Percentiles rank a stretch among this genome's conserved stretches.
Evolutionary conservation across 2,329 filamentous ascomycete genomes (phyloP).

Genomic region (Didymosphaeria variabile): DNA sequence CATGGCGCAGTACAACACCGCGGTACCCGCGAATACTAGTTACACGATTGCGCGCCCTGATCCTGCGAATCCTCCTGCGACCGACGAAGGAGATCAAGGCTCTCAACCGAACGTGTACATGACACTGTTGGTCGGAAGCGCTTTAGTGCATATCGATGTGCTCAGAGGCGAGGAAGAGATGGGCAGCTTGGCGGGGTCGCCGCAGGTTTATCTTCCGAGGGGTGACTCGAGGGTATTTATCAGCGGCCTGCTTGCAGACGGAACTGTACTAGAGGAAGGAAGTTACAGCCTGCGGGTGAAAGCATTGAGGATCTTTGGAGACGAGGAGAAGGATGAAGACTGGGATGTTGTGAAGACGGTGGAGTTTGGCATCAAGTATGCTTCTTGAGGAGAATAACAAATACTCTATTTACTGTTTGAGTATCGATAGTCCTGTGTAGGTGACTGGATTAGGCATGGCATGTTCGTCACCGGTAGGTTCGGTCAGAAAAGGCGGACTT

Average conservation of each 20-base stretch:
- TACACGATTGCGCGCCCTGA: conserved; percentile 25
- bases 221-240: neutral
- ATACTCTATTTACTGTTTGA: too few species aligned
- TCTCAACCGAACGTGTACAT: conserved; percentile 9
- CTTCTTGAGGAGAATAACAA: neutral
- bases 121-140: neutral
- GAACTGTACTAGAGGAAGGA: conserved; percentile 5
- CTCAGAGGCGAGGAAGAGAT: neutral
- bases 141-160: conserved; percentile 8
- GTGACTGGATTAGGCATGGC: too few species aligned
- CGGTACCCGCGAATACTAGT: conserved; percentile 16
- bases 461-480: neutral
- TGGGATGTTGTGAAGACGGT: conserved; percentile 14
- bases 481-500: neutral
- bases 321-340: conserved; percentile 11
- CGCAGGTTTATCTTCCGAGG: conserved; percentile 1
- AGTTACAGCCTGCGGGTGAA: conserved; percentile 2
- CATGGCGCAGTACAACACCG: conserved; percentile 21
- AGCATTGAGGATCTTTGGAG: conserved; percentile 5
- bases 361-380: conserved; percentile 16
- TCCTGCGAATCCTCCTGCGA: conserved; percentile 22
- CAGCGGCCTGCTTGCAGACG: neutral
- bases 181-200: conserved; percentile 4
- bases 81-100: conserved; percentile 9
- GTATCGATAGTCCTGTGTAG: too few species aligned